Evolutionary conservation across 1,284 basidiomycete genomes (phyloP).

Genomic region (Fomitopsis palustris): DNA sequence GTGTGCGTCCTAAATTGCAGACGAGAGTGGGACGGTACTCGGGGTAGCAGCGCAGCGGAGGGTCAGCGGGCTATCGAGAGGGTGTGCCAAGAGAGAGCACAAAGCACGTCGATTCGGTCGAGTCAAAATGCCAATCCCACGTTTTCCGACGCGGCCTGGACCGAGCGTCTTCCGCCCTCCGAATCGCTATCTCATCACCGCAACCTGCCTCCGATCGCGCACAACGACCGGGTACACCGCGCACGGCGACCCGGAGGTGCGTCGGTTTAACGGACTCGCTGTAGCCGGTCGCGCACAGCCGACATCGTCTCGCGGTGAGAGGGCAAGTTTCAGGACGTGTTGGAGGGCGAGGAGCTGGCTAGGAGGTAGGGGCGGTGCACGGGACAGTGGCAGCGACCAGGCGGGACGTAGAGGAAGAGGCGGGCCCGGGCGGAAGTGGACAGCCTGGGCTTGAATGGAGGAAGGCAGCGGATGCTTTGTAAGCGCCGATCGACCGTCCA

Average conservation of each 20-base stretch:
- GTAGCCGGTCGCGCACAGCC: not conserved
- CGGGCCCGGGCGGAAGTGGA: not conserved
- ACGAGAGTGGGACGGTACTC: not conserved
- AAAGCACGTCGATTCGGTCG: not conserved
- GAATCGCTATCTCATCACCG: not conserved
- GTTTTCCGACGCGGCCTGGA: not conserved
- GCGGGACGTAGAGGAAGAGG: not conserved
- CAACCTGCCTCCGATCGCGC: not conserved
- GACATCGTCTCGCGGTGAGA: not conserved
- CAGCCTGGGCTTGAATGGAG: not conserved
- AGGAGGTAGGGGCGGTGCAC: not conserved
- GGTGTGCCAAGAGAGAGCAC: not conserved
- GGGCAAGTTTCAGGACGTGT: not conserved
- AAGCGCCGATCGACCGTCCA: not conserved
- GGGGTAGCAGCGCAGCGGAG: not conserved
- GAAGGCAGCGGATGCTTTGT: not conserved
- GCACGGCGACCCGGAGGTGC: not conserved
- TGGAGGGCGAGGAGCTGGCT: not conserved
- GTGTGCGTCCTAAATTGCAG: not conserved
- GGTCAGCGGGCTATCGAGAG: not conserved
- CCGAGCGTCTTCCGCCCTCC: not conserved
- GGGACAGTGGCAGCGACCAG: not conserved
- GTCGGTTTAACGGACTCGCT: not conserved
- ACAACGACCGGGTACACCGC: not conserved
- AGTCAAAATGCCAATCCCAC: slow-evolving; percentile 1